phyloP scores from a whole-genome alignment of 2,329 filamentous ascomycete species.

The Botrytis galanthina region DNA sequence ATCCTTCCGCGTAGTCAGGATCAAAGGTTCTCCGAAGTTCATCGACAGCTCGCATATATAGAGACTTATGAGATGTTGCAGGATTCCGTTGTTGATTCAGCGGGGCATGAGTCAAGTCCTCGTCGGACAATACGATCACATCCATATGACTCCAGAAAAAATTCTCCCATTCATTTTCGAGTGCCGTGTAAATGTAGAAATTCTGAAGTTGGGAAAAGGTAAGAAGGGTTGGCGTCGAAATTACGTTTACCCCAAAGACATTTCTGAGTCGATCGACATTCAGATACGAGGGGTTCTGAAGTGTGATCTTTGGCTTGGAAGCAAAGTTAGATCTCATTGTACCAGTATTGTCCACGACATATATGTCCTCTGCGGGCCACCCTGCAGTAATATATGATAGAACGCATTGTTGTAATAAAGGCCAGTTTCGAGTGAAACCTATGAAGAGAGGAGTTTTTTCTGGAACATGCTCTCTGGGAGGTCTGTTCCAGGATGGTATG shows the following conservation, averaged over 20 bases:
- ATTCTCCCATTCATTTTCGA: slow-evolving; percentile 45
- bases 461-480: slow-evolving; percentile 42
- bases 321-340: slow-evolving; percentile 52
- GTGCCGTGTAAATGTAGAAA: slow-evolving; percentile 49
- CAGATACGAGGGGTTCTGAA: slow-evolving; percentile 57
- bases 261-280: slow-evolving; percentile 49
- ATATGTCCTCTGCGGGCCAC: slow-evolving; percentile 56
- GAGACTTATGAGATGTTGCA: slow-evolving; percentile 38
- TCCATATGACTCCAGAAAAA: slow-evolving; percentile 60
- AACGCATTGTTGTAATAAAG: slow-evolving; percentile 54
- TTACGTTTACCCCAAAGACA: slow-evolving; percentile 51
- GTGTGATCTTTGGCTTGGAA: slow-evolving; percentile 44
- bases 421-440: slow-evolving; percentile 57
- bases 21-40: slow-evolving; percentile 49
- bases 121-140: slow-evolving; percentile 47
- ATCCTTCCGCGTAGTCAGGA: neutral
- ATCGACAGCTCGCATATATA: slow-evolving; percentile 57
- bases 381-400: slow-evolving; percentile 57
- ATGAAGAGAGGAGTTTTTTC: slow-evolving; percentile 53
- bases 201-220: slow-evolving; percentile 57
- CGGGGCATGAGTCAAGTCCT: slow-evolving; percentile 35
- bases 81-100: slow-evolving; percentile 22
- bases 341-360: slow-evolving; percentile 59
- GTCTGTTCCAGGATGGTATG: slow-evolving; percentile 42
- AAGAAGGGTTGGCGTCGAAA: slow-evolving; percentile 51